Base-by-base conservation (phyloP, 2,329 filamentous ascomycete genomes). In the Aspergillus pseudoglaucus region DNA sequence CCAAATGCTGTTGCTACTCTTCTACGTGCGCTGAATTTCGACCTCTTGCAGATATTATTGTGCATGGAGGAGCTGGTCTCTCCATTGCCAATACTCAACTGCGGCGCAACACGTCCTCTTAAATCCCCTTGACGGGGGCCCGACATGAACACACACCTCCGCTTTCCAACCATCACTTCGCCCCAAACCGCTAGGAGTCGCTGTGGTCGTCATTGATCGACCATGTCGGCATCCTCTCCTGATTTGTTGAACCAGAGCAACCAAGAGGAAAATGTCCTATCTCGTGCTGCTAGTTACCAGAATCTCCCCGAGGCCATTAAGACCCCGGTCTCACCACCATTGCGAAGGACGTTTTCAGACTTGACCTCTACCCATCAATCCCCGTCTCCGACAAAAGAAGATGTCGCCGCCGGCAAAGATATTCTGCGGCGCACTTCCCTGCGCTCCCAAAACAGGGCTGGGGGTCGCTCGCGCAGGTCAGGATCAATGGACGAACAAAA, bases 201-300 rank as follows among this genome's bases (percentile, higher is more conserved):
- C 37, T 10, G 37, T 20, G 17, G 37, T 18, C 15, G 18, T 17
- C 27, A n/a, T 33, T 32, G 23, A n/a, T 33, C 42, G 59, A 68
- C 54, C 56, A 69, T 69, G 67, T 61, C 66, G 59, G 55, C 57
- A 52, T 56, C 58, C 46, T 54, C 56, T 23, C 44, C 55, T 42
- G 59, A 62, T 45, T 45, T 51, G 30, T 50, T 52, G 43, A 54
- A 46, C 38, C 57, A 62, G 47, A 49, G 48, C 22, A 55, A 50
- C 40, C 59, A 61, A 52, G 63, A 62, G 39, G 57, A 57, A 42
- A 50, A 51, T 44, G 46, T 57, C 35, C 54, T 82, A 25, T 73
- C 75, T 23, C 74, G 79, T 48, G 75, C 80, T 42, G 80, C 80
- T 27, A 83, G 80, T 57, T 82, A 79, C 63, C 79, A 76, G 42